Conservation (phyloP, 2,329 filamentous ascomycete species). For the Ceratocystis destructans region DNA sequence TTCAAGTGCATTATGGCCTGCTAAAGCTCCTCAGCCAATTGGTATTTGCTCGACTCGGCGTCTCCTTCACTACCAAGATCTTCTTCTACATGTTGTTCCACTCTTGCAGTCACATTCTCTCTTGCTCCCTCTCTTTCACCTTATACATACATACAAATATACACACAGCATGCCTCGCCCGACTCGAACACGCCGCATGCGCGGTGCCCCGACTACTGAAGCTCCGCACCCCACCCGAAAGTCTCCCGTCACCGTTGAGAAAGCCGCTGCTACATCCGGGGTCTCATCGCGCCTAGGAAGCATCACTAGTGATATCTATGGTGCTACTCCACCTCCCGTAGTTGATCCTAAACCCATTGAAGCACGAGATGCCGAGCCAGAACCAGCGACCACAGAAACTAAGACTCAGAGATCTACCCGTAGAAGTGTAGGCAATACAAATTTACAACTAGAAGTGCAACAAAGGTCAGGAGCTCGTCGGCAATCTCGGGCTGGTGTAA, state of each 20-base stretch:
- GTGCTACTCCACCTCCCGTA: slow-evolving; percentile 15
- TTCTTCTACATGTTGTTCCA: too few relatives aligned
- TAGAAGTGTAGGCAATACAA: not conserved
- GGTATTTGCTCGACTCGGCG: too few relatives aligned
- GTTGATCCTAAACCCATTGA: not conserved
- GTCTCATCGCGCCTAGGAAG: slow-evolving; percentile 23
- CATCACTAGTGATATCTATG: slow-evolving; percentile 18
- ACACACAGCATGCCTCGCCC: slow-evolving; percentile 19
- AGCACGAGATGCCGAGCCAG: slow-evolving; percentile 12
- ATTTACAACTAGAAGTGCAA: not conserved
- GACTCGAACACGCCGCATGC: slow-evolving; percentile 19
- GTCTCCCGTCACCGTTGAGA: not conserved
- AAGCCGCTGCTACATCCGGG: slow-evolving; percentile 6
- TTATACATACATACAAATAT: too few relatives aligned
- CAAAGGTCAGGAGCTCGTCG: not conserved
- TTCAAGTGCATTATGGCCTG: too few relatives aligned
- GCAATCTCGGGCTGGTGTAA: not conserved
- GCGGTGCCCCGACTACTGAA: slow-evolving; percentile 11
- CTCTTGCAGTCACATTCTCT: not conserved
- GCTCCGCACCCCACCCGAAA: slow-evolving; percentile 8
- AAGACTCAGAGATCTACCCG: slow-evolving; percentile 1
- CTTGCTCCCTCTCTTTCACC: not conserved
- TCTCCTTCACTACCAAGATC: too few relatives aligned
- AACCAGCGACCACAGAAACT: not conserved
- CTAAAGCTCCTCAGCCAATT: too few relatives aligned